phyloP scores from a whole-genome alignment of 2,329 filamentous ascomycete species.

The Fusarium sp. region DNA sequence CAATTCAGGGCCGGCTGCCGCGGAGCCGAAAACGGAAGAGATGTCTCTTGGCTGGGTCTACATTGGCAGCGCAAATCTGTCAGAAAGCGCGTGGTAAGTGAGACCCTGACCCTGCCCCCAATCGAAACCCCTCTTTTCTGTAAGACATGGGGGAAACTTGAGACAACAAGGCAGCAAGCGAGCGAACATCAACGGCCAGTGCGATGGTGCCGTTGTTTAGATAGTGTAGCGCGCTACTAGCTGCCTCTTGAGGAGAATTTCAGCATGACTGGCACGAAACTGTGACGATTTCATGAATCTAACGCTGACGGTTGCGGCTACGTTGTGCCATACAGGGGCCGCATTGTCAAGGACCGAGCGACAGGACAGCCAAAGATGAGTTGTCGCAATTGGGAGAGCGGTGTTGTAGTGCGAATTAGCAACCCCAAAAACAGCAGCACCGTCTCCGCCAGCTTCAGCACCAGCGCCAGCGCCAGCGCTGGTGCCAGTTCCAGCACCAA shows the following conservation, averaged over 20 bases:
- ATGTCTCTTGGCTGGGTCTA: slow-evolving; percentile 75
- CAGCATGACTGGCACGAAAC: slow-evolving; percentile 27
- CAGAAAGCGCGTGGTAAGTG: slow-evolving; percentile 86
- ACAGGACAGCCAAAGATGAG: slow-evolving; percentile 78
- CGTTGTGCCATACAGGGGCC: slow-evolving; percentile 68
- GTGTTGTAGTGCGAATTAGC: slow-evolving; percentile 76
- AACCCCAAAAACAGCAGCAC: slow-evolving; percentile 26
- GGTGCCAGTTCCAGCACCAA: slow-evolving; percentile 13
- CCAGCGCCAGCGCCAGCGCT: not conserved
- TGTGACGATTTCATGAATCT: slow-evolving; percentile 36
- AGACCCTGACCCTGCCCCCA: slow-evolving; percentile 18
- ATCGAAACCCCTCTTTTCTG: slow-evolving; percentile 16
- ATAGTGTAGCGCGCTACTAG: slow-evolving; percentile 17
- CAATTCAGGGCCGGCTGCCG: slow-evolving; percentile 12
- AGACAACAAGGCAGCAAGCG: slow-evolving; percentile 34
- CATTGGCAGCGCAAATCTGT: slow-evolving; percentile 89
- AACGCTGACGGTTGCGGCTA: slow-evolving; percentile 36
- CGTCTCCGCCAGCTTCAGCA: slow-evolving; percentile 17
- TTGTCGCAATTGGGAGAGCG: slow-evolving; percentile 95
- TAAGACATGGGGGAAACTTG: slow-evolving; percentile 38
- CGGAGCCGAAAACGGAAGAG: slow-evolving; percentile 34
- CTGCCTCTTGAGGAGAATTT: slow-evolving; percentile 30
- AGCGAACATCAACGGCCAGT: slow-evolving; percentile 32
- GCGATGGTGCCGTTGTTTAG: slow-evolving; percentile 28
- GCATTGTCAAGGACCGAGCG: slow-evolving; percentile 73